phyloP scores from a whole-genome alignment of 306 rosid species.

The Acacia acuminata region DNA sequence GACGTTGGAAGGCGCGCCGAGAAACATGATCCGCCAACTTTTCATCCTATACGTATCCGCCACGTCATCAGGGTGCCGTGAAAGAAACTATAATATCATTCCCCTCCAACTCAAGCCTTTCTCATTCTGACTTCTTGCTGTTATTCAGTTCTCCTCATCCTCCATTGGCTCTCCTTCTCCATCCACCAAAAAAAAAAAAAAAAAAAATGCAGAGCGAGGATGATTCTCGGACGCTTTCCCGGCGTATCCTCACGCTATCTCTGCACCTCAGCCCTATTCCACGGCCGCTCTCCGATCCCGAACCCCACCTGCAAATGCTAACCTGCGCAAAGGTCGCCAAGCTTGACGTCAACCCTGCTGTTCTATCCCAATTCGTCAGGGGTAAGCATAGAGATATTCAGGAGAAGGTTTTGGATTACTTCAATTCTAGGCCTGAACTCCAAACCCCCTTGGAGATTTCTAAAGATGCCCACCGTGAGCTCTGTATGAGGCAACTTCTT shows the following conservation, averaged over 20 bases:
- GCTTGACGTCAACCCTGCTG: slow-evolving; percentile 42
- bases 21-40: not conserved
- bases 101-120: not conserved
- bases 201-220: slow-evolving; percentile 32
- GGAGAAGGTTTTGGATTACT: slow-evolving; percentile 60
- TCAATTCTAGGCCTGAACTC: slow-evolving; percentile 68
- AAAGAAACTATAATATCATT: not conserved
- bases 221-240: slow-evolving; percentile 31
- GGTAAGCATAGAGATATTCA: slow-evolving; percentile 75
- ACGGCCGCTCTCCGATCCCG: not conserved
- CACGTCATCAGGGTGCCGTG: not conserved
- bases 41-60: not conserved
- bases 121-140: not conserved
- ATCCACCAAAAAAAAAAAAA: not conserved
- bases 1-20: not conserved
- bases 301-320: slow-evolving; percentile 31
- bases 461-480: slow-evolving; percentile 68
- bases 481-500: slow-evolving; percentile 78
- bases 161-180: not conserved
- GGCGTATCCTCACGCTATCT: slow-evolving; percentile 62
- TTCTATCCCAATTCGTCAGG: slow-evolving; percentile 55
- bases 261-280: slow-evolving; percentile 57
- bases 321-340: slow-evolving; percentile 49
- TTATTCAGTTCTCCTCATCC: not conserved
- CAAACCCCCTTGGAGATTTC: slow-evolving; percentile 84